Conservation (phyloP, 345 rosid species). For the Eucalyptus microcorys region DNA sequence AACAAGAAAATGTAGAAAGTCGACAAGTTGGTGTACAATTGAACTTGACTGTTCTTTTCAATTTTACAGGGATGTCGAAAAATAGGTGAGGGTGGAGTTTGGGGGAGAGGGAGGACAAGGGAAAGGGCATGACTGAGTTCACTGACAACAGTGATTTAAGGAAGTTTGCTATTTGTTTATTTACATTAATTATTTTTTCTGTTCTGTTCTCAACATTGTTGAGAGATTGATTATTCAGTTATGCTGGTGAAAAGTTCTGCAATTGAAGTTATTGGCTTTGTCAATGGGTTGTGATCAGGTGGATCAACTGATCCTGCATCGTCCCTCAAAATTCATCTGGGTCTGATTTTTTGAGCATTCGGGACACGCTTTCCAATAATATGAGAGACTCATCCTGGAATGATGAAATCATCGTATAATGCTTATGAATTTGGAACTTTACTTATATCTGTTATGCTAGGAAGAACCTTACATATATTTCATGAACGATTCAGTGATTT, state of each 20-base stretch:
- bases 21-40: not conserved
- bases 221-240: not conserved
- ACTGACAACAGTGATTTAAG: not conserved
- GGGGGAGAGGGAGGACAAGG: not conserved
- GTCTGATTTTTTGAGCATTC: not conserved
- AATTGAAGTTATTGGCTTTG: not conserved
- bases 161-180: not conserved
- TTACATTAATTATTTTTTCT: not conserved
- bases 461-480: not conserved
- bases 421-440: not conserved
- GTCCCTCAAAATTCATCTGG: not conserved
- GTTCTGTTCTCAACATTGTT: not conserved
- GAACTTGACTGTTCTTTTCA: not conserved
- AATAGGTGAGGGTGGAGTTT: not conserved
- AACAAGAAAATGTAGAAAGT: not conserved
- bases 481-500: not conserved
- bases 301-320: not conserved
- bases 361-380: not conserved
- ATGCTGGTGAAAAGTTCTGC: not conserved
- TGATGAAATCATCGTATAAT: not conserved
- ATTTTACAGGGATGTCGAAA: not conserved
- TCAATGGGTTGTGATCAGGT: not conserved
- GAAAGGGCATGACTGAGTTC: not conserved
- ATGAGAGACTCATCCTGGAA: not conserved
- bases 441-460: not conserved